These are phyloP conservation scores for Hypoxylon sp. DNA, from an alignment of 2,329 filamentous ascomycete genomes.

Conservation along the genomic window DNA sequence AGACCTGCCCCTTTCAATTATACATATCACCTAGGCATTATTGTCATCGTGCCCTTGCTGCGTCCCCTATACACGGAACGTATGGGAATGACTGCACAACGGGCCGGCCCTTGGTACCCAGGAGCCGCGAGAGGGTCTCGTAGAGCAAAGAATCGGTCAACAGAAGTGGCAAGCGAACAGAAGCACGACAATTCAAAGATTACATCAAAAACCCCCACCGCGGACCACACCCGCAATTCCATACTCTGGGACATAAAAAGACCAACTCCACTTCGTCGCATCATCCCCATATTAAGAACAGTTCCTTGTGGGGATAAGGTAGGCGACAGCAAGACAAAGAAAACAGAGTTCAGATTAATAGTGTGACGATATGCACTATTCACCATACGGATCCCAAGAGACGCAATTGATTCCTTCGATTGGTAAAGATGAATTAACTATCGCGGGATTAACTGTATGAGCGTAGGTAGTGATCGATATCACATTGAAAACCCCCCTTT, in stretches of 20 bases:
- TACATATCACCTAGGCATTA: conserved; percentile 11
- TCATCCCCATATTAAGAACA: conserved; percentile 30
- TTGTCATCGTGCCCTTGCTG: conserved; percentile 6
- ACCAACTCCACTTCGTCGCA: conserved; percentile 27
- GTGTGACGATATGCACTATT: conserved; percentile 16
- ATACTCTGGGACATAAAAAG: conserved; percentile 15
- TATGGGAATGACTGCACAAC: conserved; percentile 30
- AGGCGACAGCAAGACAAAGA: conserved; percentile 21
- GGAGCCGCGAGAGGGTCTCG: conserved; percentile 6
- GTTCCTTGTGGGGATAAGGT: conserved; percentile 28
- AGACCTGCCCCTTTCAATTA: conserved; percentile 14
- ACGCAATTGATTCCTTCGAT: too few species aligned
- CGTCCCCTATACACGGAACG: conserved; percentile 10
- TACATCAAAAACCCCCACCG: conserved; percentile 30
- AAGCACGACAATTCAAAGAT: conserved; percentile 11
- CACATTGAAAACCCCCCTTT: conserved; percentile 18
- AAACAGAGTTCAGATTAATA: conserved; percentile 20
- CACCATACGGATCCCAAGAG: too few species aligned
- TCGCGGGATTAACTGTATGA: too few species aligned
- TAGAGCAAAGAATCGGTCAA: conserved; percentile 32
- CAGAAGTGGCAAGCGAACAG: conserved; percentile 19
- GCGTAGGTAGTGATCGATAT: conserved; percentile 29
- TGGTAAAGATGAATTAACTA: too few species aligned
- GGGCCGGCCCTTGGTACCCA: conserved; percentile 29
- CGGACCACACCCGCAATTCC: conserved; percentile 32